Conservation (phyloP, 73 alveolate genomes). For the Paramecium primaurelia region DNA sequence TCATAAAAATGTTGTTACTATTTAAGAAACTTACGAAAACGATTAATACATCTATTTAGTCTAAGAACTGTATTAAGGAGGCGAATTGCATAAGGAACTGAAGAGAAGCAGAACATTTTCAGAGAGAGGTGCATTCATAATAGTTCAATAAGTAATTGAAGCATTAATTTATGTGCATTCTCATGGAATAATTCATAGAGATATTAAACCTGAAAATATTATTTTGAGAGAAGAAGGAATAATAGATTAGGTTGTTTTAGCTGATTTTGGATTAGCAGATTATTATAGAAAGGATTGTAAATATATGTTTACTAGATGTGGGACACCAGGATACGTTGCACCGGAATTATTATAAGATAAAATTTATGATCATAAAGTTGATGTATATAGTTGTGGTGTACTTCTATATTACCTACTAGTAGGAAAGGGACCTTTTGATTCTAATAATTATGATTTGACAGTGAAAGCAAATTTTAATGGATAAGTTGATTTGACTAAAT, state of each 20-base stretch:
- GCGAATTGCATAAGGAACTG: constrained; percentile 63
- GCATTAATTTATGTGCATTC: constrained; percentile 74
- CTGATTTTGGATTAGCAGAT: constrained; percentile 88
- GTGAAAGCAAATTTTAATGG: constrained; percentile 7
- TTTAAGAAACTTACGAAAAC: constrained; percentile 67
- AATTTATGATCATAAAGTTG: constrained; percentile 70
- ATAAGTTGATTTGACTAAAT: not conserved
- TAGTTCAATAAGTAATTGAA: constrained; percentile 40
- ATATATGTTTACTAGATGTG: constrained; percentile 69
- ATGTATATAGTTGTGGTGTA: constrained; percentile 73
- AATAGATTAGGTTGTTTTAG: constrained; percentile 67
- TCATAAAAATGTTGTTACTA: not conserved
- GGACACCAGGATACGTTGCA: constrained; percentile 76
- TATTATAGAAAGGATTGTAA: constrained; percentile 48
- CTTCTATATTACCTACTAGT: constrained; percentile 63
- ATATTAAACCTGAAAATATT: constrained; percentile 86
- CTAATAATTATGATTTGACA: constrained; percentile 42
- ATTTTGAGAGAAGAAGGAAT: constrained; percentile 68
- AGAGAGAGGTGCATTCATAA: constrained; percentile 46
- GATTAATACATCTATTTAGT: constrained; percentile 64
- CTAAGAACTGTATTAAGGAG: constrained; percentile 64
- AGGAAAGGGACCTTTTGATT: constrained; percentile 69
- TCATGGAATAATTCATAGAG: constrained; percentile 81
- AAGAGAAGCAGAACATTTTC: constrained; percentile 4
- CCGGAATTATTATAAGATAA: constrained; percentile 69